A percentile compares a stretch with the other conserved stretches of the same genome.
Conservation (phyloP, 805 yeast species). For the Wilhelminamyces savonicus region DNA sequence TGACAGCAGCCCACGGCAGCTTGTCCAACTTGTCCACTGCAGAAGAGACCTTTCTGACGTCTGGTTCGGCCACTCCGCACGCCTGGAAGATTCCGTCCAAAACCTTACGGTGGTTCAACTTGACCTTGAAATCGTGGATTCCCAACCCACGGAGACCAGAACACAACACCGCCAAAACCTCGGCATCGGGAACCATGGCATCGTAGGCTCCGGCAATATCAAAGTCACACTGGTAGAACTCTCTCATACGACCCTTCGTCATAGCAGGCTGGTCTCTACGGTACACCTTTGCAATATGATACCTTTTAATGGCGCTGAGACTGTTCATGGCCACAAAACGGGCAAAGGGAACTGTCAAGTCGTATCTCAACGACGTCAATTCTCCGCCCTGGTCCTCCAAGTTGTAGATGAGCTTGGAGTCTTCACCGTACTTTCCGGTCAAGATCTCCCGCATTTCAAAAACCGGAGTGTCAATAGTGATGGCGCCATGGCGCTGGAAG, state of each 20-base stretch:
- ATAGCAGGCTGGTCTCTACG: conserved; percentile 99
- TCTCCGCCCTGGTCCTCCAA: conserved; percentile 99
- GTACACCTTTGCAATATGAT: conserved; percentile 96
- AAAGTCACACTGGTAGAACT: conserved; percentile 97
- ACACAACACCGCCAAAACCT: conserved; percentile 70
- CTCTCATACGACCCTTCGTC: conserved; percentile 99
- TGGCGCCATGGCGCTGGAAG: conserved; percentile 96
- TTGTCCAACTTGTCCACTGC: conserved; percentile 97
- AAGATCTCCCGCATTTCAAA: conserved; percentile 93
- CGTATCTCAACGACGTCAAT: conserved; percentile 89
- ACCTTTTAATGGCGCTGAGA: conserved; percentile 83
- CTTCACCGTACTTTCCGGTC: conserved; percentile 98
- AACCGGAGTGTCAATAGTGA: conserved; percentile 97
- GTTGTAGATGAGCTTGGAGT: conserved; percentile 91
- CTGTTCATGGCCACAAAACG: conserved; percentile 95
- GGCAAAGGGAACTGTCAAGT: conserved; percentile 97
- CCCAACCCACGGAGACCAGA: conserved; percentile 85
- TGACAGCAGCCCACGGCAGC: conserved; percentile 91
- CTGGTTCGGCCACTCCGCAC: conserved; percentile 91
- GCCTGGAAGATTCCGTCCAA: conserved; percentile 93
- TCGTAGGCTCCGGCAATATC: conserved; percentile 94
- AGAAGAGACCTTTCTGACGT: conserved; percentile 85
- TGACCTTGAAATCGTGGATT: conserved; percentile 81
- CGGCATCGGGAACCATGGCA: conserved; percentile 95
- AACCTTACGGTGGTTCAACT: conserved; percentile 91